phyloP scores from a whole-genome alignment of 2,329 filamentous ascomycete species.

The Hymenoscyphus albidus region DNA sequence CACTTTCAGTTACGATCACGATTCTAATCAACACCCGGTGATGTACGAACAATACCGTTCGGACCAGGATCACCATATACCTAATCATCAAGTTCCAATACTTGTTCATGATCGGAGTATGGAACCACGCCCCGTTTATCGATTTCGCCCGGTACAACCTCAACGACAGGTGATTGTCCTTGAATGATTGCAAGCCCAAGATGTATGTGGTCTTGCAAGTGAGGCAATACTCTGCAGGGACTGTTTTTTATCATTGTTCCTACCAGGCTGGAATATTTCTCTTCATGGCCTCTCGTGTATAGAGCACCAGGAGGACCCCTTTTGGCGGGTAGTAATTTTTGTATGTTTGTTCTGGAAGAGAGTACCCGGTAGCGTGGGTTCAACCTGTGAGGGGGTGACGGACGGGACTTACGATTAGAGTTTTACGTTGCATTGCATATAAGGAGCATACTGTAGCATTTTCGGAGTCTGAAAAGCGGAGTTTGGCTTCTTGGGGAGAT shows the following conservation, averaged over 20 bases:
- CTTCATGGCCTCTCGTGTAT: neutral
- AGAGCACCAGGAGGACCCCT: neutral
- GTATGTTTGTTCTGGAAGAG: neutral
- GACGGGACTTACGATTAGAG: neutral
- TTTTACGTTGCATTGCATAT: neutral
- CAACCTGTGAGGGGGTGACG: neutral
- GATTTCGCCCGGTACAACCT: constrained; percentile 15
- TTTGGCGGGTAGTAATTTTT: neutral
- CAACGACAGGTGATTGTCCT: constrained; percentile 24
- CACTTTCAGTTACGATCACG: constrained; percentile 1
- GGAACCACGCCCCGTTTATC: constrained; percentile 11
- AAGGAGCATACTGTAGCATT: neutral
- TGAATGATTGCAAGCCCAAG: constrained; percentile 11
- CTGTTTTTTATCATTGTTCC: neutral
- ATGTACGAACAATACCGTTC: constrained; percentile 15
- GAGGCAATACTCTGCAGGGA: neutral
- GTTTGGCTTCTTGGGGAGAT: neutral
- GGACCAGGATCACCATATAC: constrained; percentile 7
- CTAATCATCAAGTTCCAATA: constrained; percentile 7
- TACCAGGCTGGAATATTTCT: neutral
- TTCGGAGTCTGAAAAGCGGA: neutral
- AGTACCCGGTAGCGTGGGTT: neutral
- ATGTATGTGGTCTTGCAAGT: neutral
- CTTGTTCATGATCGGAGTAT: constrained; percentile 9
- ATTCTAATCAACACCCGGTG: constrained; percentile 10